Percentiles rank a stretch among this genome's conserved stretches.
phyloP scores from a whole-genome alignment of 805 yeast genomes.

The Isabelozyma rhagii region DNA sequence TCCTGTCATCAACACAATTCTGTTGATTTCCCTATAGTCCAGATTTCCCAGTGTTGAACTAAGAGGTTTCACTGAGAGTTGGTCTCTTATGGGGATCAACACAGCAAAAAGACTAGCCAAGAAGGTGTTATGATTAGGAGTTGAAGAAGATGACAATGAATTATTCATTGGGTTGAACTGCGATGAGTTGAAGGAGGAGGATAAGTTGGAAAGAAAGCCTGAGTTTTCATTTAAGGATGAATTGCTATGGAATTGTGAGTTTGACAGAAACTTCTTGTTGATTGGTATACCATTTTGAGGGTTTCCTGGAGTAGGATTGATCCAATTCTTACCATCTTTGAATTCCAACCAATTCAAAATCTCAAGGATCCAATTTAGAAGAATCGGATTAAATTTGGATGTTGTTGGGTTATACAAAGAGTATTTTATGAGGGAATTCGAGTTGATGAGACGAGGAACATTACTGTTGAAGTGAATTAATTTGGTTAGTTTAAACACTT shows the following conservation, averaged over 20 bases:
- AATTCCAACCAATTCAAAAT: conserved; percentile 54
- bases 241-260: conserved; percentile 9
- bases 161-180: neutral
- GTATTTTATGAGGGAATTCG: conserved; percentile 35
- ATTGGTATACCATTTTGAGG: neutral
- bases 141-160: neutral
- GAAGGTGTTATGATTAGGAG: conserved; percentile 27
- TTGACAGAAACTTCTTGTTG: conserved; percentile 4
- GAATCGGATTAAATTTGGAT: conserved; percentile 26
- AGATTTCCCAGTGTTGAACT: conserved; percentile 15
- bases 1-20: conserved; percentile 56
- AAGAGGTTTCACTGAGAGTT: conserved; percentile 33
- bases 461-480: conserved; percentile 38
- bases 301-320: neutral
- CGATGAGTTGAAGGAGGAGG: neutral
- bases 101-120: conserved; percentile 47
- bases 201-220: neutral
- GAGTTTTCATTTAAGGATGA: conserved; percentile 4
- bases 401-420: conserved; percentile 5
- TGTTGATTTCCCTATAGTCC: conserved; percentile 29
- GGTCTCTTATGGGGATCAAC: conserved; percentile 37
- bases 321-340: conserved; percentile 40
- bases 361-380: conserved; percentile 51
- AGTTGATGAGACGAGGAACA: conserved; percentile 45
- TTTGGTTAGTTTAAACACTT: conserved; percentile 34